Percentiles rank a stretch among this genome's conserved stretches.
Evolutionary conservation across 177 flowering plant species (phyloP).

Genomic region (Vitis hybrid): DNA sequence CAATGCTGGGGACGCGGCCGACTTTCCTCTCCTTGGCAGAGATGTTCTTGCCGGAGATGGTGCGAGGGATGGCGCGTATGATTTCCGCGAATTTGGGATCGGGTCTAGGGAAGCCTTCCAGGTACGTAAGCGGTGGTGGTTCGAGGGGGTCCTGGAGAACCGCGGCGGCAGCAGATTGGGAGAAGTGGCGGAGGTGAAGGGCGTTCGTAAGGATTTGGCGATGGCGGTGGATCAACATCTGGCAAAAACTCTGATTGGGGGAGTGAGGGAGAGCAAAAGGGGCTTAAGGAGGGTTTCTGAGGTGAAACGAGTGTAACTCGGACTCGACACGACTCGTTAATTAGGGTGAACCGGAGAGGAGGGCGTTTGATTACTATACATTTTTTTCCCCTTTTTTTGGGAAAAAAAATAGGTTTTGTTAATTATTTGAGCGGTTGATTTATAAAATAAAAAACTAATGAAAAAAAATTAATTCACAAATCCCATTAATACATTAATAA

Average conservation of each 20-base stretch:
- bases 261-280: background rate
- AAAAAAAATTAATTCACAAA: no score
- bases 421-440: no score
- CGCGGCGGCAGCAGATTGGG: slow-evolving; percentile 36
- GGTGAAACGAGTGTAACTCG: background rate
- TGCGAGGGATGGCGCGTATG: slow-evolving; percentile 66
- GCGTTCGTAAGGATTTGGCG: slow-evolving; percentile 12
- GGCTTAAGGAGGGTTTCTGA: slow-evolving; percentile 9
- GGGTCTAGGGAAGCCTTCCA: slow-evolving; percentile 66
- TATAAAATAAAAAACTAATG: no score
- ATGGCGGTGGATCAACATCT: slow-evolving; percentile 36
- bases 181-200: slow-evolving; percentile 30
- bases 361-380: no score
- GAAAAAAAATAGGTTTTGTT: no score
- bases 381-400: no score
- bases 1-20: slow-evolving; percentile 81
- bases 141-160: slow-evolving; percentile 17
- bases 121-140: slow-evolving; percentile 32
- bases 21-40: slow-evolving; percentile 70
- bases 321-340: background rate
- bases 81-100: slow-evolving; percentile 74
- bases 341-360: no score
- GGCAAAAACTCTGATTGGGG: background rate
- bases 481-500: no score
- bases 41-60: slow-evolving; percentile 51